phyloP scores from a whole-genome alignment of 331 rosid species.

The Telfairia occidentalis region DNA sequence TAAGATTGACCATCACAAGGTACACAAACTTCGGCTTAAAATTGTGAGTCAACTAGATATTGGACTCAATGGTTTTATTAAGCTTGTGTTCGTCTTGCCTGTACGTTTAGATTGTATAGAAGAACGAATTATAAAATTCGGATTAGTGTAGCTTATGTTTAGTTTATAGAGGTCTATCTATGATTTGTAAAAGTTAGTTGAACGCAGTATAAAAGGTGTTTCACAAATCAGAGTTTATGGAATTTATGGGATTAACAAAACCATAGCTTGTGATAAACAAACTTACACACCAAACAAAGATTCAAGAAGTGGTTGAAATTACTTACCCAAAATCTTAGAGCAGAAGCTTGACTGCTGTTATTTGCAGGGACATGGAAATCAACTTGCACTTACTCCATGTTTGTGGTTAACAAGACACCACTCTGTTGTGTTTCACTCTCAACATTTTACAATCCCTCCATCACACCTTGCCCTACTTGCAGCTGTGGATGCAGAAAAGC shows the following conservation, averaged over 20 bases:
- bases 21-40: neutral
- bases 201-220: no score
- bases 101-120: no score
- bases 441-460: conserved; percentile 54
- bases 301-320: neutral
- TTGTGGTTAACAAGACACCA: conserved; percentile 44
- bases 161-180: no score
- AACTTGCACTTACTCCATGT: conserved; percentile 55
- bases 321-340: neutral
- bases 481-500: conserved; percentile 63
- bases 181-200: no score
- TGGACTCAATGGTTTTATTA: no score
- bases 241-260: neutral
- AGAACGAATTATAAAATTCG: no score
- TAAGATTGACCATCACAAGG: no score
- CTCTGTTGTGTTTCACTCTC: conserved; percentile 70
- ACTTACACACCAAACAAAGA: neutral
- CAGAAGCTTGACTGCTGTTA: neutral
- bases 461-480: conserved; percentile 57
- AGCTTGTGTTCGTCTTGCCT: no score
- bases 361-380: conserved; percentile 43
- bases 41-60: neutral
- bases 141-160: no score
- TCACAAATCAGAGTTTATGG: neutral
- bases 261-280: neutral